Percentiles rank a stretch among this genome's conserved stretches.
Conservation (phyloP, 2,329 filamentous ascomycete genomes). For the Diaporthe sp. region DNA sequence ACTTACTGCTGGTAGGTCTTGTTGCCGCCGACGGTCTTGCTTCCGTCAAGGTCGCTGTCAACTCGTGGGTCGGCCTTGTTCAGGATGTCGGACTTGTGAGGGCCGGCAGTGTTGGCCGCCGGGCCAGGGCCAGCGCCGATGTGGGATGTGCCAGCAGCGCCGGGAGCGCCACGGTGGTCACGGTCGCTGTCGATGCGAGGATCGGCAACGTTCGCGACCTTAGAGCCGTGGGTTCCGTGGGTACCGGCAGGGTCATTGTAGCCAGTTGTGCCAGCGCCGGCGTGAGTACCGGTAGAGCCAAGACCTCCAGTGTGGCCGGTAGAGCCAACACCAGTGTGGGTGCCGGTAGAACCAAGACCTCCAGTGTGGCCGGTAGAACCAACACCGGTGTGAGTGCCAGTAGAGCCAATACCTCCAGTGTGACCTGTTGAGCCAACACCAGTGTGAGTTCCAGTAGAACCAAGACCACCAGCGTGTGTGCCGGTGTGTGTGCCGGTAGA, state of each 20-base stretch:
- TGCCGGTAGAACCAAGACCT: constrained; percentile 38
- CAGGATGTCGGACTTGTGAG: constrained; percentile 64
- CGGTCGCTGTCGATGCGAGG: constrained; percentile 54
- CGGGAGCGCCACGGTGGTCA: constrained; percentile 45
- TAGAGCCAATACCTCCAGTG: neutral
- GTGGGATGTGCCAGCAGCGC: constrained; percentile 39
- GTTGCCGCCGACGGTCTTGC: constrained; percentile 66
- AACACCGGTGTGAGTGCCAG: constrained; percentile 44
- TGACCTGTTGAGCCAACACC: neutral
- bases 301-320: constrained; percentile 50
- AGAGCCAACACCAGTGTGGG: constrained; percentile 43
- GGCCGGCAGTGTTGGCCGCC: constrained; percentile 61
- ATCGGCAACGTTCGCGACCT: constrained; percentile 52
- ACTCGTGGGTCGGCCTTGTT: constrained; percentile 70
- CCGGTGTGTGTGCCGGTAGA: constrained; percentile 52
- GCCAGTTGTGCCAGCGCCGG: constrained; percentile 43
- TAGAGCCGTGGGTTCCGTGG: constrained; percentile 50
- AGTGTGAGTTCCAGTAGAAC: constrained; percentile 39
- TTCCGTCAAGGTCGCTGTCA: constrained; percentile 67
- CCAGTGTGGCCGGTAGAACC: neutral
- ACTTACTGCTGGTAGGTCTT: constrained; percentile 63
- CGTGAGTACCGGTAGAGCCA: constrained; percentile 41
- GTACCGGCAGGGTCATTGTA: constrained; percentile 48
- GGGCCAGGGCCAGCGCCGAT: constrained; percentile 47
- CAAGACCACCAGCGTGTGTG: constrained; percentile 44